Conservation (phyloP, 1,139 yeast genomes). For the Suhomyces atakaporum region DNA sequence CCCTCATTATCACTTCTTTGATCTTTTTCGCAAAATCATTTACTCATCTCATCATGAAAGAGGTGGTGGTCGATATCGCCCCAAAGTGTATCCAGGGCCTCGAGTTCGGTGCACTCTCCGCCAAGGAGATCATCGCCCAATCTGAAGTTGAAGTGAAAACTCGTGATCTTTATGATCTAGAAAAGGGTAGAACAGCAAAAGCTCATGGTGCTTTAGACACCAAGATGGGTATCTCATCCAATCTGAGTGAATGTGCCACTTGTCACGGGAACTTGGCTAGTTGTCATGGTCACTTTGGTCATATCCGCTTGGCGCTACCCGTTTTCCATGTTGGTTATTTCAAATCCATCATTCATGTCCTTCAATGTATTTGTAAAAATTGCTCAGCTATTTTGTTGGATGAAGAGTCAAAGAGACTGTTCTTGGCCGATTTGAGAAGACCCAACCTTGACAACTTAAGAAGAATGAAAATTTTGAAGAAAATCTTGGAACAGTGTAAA, state of each 20-base stretch:
- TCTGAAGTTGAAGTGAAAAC: slow-evolving; percentile 93
- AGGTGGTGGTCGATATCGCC: slow-evolving; percentile 75
- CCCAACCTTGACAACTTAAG: slow-evolving; percentile 90
- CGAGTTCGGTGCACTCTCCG: slow-evolving; percentile 89
- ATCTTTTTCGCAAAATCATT: slow-evolving; percentile 6
- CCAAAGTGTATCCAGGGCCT: slow-evolving; percentile 91
- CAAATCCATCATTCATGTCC: slow-evolving; percentile 83
- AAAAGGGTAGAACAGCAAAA: slow-evolving; percentile 81
- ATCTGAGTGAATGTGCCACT: slow-evolving; percentile 79
- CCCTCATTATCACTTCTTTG: slow-evolving; percentile 8
- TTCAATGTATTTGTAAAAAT: slow-evolving; percentile 89
- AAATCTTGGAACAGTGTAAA: slow-evolving; percentile 86
- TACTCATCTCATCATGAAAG: slow-evolving; percentile 55
- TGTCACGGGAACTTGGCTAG: slow-evolving; percentile 92
- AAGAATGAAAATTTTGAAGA: slow-evolving; percentile 85
- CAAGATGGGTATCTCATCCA: slow-evolving; percentile 91
- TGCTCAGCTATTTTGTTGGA: slow-evolving; percentile 81
- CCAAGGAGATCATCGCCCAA: slow-evolving; percentile 88
- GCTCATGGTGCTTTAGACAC: slow-evolving; percentile 87
- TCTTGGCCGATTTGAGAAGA: slow-evolving; percentile 72
- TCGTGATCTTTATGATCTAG: slow-evolving; percentile 87
- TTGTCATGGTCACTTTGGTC: slow-evolving; percentile 99
- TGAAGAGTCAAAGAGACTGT: slow-evolving; percentile 69
- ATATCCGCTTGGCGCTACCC: slow-evolving; percentile 87
- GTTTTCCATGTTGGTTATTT: slow-evolving; percentile 98